Conservation (phyloP, 768 basidiomycete species). For the Sarcodon aspratus region DNA sequence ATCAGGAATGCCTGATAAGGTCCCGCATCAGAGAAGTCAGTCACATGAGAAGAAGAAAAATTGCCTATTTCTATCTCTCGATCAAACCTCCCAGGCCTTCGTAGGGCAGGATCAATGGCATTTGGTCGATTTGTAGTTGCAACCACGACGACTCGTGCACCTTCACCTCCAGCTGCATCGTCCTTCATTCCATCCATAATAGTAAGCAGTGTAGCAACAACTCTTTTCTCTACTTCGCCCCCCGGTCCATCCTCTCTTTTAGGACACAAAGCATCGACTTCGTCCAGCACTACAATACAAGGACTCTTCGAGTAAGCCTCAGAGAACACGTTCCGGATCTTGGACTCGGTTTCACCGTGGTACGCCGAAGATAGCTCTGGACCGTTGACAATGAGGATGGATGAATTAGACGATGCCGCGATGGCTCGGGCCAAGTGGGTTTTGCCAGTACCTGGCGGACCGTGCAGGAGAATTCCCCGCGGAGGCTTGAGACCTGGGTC, state of each 20-base stretch:
- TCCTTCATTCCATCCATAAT: constrained; percentile 86
- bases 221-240: constrained; percentile 92
- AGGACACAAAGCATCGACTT: constrained; percentile 92
- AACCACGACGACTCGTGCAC: constrained; percentile 77
- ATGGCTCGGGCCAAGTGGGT: constrained; percentile 94
- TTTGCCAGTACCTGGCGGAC: constrained; percentile 96
- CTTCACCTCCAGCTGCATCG: constrained; percentile 23
- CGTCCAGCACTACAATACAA: constrained; percentile 91
- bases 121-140: constrained; percentile 95
- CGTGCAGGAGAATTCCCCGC: constrained; percentile 89
- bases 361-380: constrained; percentile 93
- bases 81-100: constrained; percentile 87
- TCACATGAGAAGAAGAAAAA: constrained; percentile 1
- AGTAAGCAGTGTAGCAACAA: constrained; percentile 90
- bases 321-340: constrained; percentile 80
- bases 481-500: constrained; percentile 82
- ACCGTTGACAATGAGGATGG: constrained; percentile 90
- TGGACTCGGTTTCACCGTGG: constrained; percentile 94
- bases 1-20: constrained; percentile 69
- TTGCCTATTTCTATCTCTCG: constrained; percentile 91
- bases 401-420: constrained; percentile 74
- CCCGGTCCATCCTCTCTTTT: constrained; percentile 81
- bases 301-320: constrained; percentile 76
- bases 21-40: not conserved
- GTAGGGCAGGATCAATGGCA: constrained; percentile 86